These are phyloP conservation scores for Hibiscus trionum DNA, from an alignment of 345 rosid genomes.

Conservation along the genomic window DNA sequence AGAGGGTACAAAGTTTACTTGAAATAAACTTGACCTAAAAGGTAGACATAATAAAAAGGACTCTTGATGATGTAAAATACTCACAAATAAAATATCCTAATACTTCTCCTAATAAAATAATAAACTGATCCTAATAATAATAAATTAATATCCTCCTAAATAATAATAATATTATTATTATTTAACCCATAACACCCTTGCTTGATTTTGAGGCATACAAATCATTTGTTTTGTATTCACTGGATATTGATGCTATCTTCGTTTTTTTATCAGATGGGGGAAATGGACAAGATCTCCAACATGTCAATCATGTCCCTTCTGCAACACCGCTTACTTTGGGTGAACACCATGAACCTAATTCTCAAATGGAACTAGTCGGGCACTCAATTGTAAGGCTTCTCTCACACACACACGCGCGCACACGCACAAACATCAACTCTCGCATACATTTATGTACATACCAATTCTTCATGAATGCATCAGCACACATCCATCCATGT, in stretches of 20 bases:
- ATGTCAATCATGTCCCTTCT: constrained; percentile 18
- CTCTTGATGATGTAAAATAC: too few species aligned
- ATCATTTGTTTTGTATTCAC: background rate
- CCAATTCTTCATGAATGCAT: background rate
- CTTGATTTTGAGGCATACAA: background rate
- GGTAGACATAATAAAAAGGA: too few species aligned
- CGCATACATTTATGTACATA: background rate
- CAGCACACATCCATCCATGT: background rate
- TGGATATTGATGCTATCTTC: constrained; percentile 9
- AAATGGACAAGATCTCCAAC: constrained; percentile 22
- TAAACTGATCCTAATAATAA: too few species aligned
- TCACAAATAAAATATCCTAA: too few species aligned
- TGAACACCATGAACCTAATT: constrained; percentile 34
- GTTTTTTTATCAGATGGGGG: constrained; percentile 30
- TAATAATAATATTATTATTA: too few species aligned
- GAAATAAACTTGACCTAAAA: too few species aligned
- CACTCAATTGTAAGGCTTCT: constrained; percentile 50
- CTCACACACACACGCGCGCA: background rate
- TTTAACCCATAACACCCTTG: background rate
- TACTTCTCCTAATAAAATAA: too few species aligned
- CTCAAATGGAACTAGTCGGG: constrained; percentile 59
- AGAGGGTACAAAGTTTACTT: too few species aligned
- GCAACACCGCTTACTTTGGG: constrained; percentile 19
- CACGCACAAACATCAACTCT: background rate
- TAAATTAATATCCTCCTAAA: too few species aligned